Base-by-base conservation (phyloP, 257 asterid species). In the Solanum ossicruentum region DNA sequence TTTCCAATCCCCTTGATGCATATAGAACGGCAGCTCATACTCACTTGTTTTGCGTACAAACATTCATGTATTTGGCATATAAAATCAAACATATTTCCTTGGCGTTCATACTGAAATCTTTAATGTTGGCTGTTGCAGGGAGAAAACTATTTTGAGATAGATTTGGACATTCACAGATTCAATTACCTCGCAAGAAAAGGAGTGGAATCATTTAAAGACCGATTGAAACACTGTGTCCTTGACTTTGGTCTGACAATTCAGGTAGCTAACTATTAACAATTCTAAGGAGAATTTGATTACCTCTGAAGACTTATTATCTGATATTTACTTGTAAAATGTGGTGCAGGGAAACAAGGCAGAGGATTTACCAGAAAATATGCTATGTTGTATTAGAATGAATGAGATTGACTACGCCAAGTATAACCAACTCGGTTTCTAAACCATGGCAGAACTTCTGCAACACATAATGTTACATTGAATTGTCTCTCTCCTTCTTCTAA, bases 241-340 rank as follows among this genome's bases (percentile, higher is more conserved):
- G 98, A 96, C 87, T 96, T 96, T 32, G 99, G 99, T 82, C 92
- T 95, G 77, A 95, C 98, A 56, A 91, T 96, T 88, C 99, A 96
- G 99, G 99, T 94, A 90, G 49, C 80, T 70, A 21, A 49, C 82
- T 67, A 26, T 41, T 70, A 39, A 4, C 28, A 43, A 39, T 85
- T 80, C 56, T 45, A 49, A 21, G 81, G 32, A 20, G 57, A 66
- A 51, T 66, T 47, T 45, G 41, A 17, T 73, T 32, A 55, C 23
- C 47, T 36, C 18, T 28, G n/a, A 70, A 77, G 66, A 16, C 21
- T n/a, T 28, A 17, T 47, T 47, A 12, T 79, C 85, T 83, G 28
- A 70, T 60, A 57, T 12, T 12, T 49, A 28, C 80, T 15, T 45
- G 8, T 43, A 63, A 83, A 58, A 54, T 57, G 21, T 84, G 84